Evolutionary conservation across 1,284 basidiomycete species (phyloP), one percentile per base, ranked within the genome.

Genomic region (Puccinia polysora): DNA sequence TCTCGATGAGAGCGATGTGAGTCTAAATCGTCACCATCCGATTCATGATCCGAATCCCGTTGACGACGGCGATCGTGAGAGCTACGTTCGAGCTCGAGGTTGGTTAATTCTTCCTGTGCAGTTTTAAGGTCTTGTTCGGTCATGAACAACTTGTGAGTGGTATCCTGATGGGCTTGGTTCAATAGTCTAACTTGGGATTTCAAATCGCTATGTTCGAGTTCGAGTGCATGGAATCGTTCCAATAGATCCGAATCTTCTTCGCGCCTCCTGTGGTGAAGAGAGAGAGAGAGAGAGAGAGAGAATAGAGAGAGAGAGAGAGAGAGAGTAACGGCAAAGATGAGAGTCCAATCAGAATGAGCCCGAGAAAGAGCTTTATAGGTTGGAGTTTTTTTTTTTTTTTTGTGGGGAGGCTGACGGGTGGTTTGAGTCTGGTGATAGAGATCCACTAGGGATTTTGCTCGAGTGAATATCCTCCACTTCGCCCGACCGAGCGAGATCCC

Each of bases 121-220:
- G 55, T 30, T 68, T 62, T 59, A 5, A 68, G 53, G 45, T 59
- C 59, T 49, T 58, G 65, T 28, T 62, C 55, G n/a, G 55, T 50
- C 30, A 68, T 49, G 55, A 68, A 62, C 10, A 53, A 18, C 34
- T 58, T 62, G 52, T 58, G 59, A 58, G 25, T 58, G 30, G 55
- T 68, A 43, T 58, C 55, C 28, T 68, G 65, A 38, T 68, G 10
- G 47, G 62, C 28, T 64, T 67, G 50, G 8, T 56, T 32, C 30
- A 40, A 43, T 4, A 56, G 15, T 49, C 8, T 7, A 36, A 63
- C 56, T 34, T 56, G 25, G 20, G 59, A 34, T 43, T 36, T 20
- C 5, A 38, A 18, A 90, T 89, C 3, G 86, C 86, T 8, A 84
- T 77, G 14, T 82, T 80, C 75, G 90, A 89, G 75, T 89, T 89